These are phyloP conservation scores for Kodamaea hsintzibuensis DNA, from an alignment of 805 yeast species.

Conservation along the genomic window DNA sequence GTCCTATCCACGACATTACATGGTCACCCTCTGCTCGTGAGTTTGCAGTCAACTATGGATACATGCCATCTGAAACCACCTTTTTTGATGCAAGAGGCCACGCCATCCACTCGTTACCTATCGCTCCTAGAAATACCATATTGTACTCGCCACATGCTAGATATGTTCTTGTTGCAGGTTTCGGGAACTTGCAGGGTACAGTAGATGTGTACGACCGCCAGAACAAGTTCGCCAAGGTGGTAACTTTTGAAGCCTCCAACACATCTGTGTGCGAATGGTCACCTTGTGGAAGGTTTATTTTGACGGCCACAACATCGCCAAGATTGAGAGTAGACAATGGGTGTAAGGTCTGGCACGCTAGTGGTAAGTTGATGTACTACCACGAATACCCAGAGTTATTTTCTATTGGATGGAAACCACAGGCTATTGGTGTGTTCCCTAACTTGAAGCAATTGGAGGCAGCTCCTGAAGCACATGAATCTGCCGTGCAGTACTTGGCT, in stretches of 20 bases:
- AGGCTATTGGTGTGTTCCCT: conserved; percentile 54
- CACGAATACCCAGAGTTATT: conserved; percentile 81
- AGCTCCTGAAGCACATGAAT: conserved; percentile 68
- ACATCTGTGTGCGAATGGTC: conserved; percentile 98
- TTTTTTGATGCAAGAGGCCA: conserved; percentile 95
- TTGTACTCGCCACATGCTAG: conserved; percentile 92
- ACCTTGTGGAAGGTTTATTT: conserved; percentile 90
- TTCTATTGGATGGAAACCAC: conserved; percentile 84
- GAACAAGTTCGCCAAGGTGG: conserved; percentile 74
- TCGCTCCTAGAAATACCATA: conserved; percentile 86
- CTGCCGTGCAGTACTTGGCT: conserved; percentile 60
- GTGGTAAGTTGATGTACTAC: conserved; percentile 76
- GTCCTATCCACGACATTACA: conserved; percentile 95
- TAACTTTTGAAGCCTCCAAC: conserved; percentile 87
- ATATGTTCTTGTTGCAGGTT: conserved; percentile 91
- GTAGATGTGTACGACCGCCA: conserved; percentile 94
- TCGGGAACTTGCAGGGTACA: conserved; percentile 96
- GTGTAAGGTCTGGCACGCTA: conserved; percentile 87
- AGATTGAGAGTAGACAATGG: conserved; percentile 96
- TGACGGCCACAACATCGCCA: conserved; percentile 97
- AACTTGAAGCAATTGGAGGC: conserved; percentile 49
- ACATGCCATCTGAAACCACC: conserved; percentile 95
- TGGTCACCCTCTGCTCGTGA: conserved; percentile 98
- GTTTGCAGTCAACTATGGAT: conserved; percentile 96
- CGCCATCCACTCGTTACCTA: conserved; percentile 76